phyloP scores from a whole-genome alignment of 2,329 filamentous ascomycete species.

The Neopestalotiopsis clavispora region DNA sequence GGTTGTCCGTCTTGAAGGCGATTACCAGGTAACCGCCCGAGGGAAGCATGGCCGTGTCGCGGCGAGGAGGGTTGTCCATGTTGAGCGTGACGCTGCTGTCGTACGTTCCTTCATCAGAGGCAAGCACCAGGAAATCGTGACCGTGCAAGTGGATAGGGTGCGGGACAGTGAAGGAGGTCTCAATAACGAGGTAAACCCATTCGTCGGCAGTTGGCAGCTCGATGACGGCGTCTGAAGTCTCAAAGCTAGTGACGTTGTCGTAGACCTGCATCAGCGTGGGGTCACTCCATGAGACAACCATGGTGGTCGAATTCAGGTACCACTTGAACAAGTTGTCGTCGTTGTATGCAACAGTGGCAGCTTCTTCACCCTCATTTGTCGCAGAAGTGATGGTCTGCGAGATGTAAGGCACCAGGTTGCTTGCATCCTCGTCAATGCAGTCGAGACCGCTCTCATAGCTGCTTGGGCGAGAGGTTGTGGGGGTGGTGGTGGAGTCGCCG shows the following conservation, averaged over 20 bases:
- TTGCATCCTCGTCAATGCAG: slow-evolving; percentile 34
- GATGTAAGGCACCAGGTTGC: slow-evolving; percentile 38
- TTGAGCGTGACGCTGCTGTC: slow-evolving; percentile 35
- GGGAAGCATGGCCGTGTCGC: slow-evolving; percentile 54
- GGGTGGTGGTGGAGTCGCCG: slow-evolving; percentile 29
- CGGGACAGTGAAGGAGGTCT: slow-evolving; percentile 26
- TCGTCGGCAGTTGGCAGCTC: slow-evolving; percentile 30
- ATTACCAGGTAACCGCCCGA: slow-evolving; percentile 52
- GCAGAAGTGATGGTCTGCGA: slow-evolving; percentile 35
- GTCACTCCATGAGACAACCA: slow-evolving; percentile 51
- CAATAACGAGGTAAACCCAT: slow-evolving; percentile 42
- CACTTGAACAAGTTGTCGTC: slow-evolving; percentile 45
- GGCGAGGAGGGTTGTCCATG: slow-evolving; percentile 50
- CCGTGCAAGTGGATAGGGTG: slow-evolving; percentile 37
- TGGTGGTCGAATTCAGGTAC: slow-evolving; percentile 54
- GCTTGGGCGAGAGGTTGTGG: slow-evolving; percentile 19
- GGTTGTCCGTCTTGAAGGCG: slow-evolving; percentile 57
- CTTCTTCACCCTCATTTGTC: slow-evolving; percentile 21
- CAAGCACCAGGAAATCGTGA: slow-evolving; percentile 48
- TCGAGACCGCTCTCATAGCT: slow-evolving; percentile 15
- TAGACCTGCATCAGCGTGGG: slow-evolving; percentile 48
- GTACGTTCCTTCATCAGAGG: slow-evolving; percentile 33
- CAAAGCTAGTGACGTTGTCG: slow-evolving; percentile 29
- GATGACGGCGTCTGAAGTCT: slow-evolving; percentile 35
- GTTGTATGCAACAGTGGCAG: slow-evolving; percentile 17